These are phyloP conservation scores for Phyllosticta citribraziliensis DNA, from an alignment of 2,329 filamentous ascomycete genomes.

Conservation along the genomic window DNA sequence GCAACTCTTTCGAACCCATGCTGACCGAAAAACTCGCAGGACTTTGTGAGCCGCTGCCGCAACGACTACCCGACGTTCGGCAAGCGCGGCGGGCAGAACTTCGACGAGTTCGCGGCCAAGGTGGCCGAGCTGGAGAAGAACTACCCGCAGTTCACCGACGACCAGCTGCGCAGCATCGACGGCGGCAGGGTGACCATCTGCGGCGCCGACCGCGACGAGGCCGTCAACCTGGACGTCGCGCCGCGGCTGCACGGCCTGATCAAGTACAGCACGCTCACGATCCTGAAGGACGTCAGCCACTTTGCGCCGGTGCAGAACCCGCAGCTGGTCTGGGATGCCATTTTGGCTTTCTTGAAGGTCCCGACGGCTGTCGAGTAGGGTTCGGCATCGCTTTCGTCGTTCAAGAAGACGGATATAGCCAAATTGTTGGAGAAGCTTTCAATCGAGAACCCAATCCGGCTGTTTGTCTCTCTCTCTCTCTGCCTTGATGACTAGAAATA, in stretches of 20 bases:
- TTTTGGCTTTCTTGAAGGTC: slow-evolving; percentile 10
- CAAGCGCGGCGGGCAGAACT: slow-evolving; percentile 22
- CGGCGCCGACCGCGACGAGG: slow-evolving; percentile 28
- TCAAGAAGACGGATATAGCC: too few species aligned
- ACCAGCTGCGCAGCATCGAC: slow-evolving; percentile 15
- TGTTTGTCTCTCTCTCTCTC: too few species aligned
- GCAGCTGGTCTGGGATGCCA: slow-evolving; percentile 12
- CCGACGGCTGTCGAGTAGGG: background rate
- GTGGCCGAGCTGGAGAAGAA: slow-evolving; percentile 29
- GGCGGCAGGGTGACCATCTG: slow-evolving; percentile 20
- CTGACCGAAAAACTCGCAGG: background rate
- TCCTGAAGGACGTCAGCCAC: slow-evolving; percentile 32
- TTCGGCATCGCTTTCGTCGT: too few species aligned
- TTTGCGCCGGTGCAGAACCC: slow-evolving; percentile 37
- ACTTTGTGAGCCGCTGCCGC: slow-evolving; percentile 27
- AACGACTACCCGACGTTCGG: slow-evolving; percentile 29
- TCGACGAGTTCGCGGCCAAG: slow-evolving; percentile 29
- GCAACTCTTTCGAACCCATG: too few species aligned
- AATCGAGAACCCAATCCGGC: too few species aligned
- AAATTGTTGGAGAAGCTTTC: too few species aligned
- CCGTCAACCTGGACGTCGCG: slow-evolving; percentile 30
- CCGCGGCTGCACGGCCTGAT: slow-evolving; percentile 27
- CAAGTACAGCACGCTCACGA: slow-evolving; percentile 27
- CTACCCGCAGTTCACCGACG: slow-evolving; percentile 24
- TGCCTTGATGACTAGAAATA: too few species aligned